These are phyloP conservation scores for Cnidoscolus chayamansa DNA, from an alignment of 441 rosid species.

Conservation along the genomic window DNA sequence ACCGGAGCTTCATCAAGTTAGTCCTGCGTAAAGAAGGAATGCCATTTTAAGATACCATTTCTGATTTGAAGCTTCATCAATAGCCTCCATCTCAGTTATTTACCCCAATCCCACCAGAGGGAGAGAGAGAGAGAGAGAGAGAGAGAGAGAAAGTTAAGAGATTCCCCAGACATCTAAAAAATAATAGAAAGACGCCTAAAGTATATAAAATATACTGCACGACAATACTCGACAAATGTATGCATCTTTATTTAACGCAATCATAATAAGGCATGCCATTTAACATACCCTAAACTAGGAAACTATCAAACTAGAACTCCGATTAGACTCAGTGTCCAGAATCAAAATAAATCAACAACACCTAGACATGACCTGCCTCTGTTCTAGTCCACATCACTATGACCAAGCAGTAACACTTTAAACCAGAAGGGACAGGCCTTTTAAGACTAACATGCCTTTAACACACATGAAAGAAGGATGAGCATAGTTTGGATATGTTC, in stretches of 20 bases:
- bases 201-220: not conserved
- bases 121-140: not conserved
- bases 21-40: slow-evolving; percentile 47
- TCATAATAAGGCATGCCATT: not conserved
- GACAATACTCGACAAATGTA: not conserved
- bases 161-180: not conserved
- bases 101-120: too few relatives aligned
- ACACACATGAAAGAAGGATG: not conserved
- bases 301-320: not conserved
- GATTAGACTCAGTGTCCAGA: not conserved
- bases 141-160: not conserved
- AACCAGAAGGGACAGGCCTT: not conserved
- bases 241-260: not conserved
- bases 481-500: not conserved
- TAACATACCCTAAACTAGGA: not conserved
- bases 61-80: not conserved
- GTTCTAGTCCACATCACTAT: not conserved
- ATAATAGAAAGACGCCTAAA: not conserved
- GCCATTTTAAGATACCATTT: not conserved
- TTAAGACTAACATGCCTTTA: not conserved
- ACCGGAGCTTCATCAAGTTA: slow-evolving; percentile 93
- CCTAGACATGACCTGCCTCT: too few relatives aligned
- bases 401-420: not conserved
- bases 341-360: not conserved
- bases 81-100: not conserved